Evolutionary conservation across 495 filamentous ascomycete genomes (phyloP).

Genomic region (Lophiotrema nucula): DNA sequence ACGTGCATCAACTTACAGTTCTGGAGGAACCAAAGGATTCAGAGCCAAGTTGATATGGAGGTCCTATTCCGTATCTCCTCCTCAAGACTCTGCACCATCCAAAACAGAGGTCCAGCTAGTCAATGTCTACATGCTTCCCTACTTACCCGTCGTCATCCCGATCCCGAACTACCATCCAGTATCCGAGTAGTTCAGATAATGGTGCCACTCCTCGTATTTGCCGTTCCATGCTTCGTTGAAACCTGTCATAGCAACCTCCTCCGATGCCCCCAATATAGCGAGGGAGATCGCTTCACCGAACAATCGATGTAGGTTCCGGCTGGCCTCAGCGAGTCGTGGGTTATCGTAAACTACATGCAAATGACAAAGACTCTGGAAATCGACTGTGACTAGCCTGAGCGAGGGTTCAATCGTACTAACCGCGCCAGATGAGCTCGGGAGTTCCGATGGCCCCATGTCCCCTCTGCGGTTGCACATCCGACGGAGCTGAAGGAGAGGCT

Average conservation of each 20-base stretch:
- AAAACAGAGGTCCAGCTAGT: too few relatives aligned
- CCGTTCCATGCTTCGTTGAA: conserved; percentile 19
- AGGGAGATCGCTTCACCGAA: conserved; percentile 21
- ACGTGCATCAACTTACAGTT: too few relatives aligned
- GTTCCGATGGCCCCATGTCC: neutral
- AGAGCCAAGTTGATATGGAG: too few relatives aligned
- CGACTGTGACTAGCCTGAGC: conserved; percentile 6
- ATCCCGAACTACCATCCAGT: conserved; percentile 22
- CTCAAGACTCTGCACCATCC: too few relatives aligned
- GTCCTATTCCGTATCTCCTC: too few relatives aligned
- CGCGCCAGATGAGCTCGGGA: neutral
- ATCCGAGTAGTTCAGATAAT: conserved; percentile 18
- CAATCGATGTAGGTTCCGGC: conserved; percentile 17
- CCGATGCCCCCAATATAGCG: conserved; percentile 14
- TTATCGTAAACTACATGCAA: neutral
- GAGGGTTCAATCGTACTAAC: neutral
- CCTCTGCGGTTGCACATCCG: neutral
- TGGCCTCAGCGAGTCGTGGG: conserved; percentile 6
- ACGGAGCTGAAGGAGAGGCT: conserved; percentile 23
- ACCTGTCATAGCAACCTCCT: conserved; percentile 20
- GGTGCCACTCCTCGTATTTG: conserved; percentile 14
- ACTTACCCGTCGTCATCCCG: too few relatives aligned
- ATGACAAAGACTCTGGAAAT: conserved; percentile 8
- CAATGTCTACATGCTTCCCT: too few relatives aligned
- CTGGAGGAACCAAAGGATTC: too few relatives aligned